These are phyloP conservation scores for Apiotrichum gracile DNA, from an alignment of 1,284 basidiomycete species.

Conservation along the genomic window DNA sequence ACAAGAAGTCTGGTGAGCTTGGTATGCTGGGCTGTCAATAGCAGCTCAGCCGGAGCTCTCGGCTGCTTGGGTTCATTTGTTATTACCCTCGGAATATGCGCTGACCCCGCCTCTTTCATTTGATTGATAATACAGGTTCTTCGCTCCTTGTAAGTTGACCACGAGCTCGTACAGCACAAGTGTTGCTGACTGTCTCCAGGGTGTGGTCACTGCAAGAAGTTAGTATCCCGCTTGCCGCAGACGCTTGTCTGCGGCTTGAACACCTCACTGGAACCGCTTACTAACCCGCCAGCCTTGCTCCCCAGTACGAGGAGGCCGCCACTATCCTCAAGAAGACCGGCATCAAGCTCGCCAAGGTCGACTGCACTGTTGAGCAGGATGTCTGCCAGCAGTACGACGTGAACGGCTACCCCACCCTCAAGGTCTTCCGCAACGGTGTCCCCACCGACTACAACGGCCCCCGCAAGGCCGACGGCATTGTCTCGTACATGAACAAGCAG, in stretches of 20 bases:
- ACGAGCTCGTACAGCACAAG: too few species aligned
- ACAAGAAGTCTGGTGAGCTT: too few species aligned
- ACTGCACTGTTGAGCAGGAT: slow-evolving; percentile 84
- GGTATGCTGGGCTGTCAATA: too few species aligned
- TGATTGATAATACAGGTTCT: slow-evolving; percentile 29
- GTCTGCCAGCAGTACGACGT: slow-evolving; percentile 79
- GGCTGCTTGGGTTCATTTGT: not conserved
- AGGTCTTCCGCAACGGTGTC: slow-evolving; percentile 85
- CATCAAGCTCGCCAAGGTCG: slow-evolving; percentile 92
- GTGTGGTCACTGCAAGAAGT: slow-evolving; percentile 50
- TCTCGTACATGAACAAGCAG: slow-evolving; percentile 99
- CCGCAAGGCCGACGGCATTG: slow-evolving; percentile 91
- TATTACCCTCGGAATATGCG: not conserved
- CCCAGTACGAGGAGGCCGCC: slow-evolving; percentile 94
- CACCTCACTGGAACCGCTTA: not conserved
- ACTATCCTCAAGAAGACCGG: slow-evolving; percentile 80
- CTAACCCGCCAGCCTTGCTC: slow-evolving; percentile 56
- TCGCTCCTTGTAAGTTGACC: slow-evolving; percentile 41
- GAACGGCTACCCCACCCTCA: slow-evolving; percentile 60
- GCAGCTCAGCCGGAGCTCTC: too few species aligned
- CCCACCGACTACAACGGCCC: slow-evolving; percentile 76
- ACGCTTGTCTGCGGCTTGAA: not conserved
- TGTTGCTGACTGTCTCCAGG: slow-evolving; percentile 22
- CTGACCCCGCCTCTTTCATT: not conserved
- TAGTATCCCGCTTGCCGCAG: slow-evolving; percentile 8